phyloP scores from a whole-genome alignment of 2,329 filamentous ascomycete genomes.

The Trichoderma harzianum region DNA sequence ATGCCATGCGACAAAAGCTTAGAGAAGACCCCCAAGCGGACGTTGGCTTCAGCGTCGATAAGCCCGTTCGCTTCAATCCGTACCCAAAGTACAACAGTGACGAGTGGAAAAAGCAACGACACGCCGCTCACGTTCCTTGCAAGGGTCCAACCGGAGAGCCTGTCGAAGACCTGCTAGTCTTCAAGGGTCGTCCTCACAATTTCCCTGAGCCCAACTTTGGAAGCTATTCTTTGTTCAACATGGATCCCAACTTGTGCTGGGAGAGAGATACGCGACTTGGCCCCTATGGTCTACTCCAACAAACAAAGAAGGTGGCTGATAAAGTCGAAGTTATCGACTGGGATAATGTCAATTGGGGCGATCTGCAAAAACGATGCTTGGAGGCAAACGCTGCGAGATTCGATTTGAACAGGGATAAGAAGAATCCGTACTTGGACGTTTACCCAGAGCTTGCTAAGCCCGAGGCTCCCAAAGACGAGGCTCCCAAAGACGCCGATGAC shows the following conservation, averaged over 20 bases:
- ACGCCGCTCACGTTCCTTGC: constrained; percentile 61
- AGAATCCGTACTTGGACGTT: constrained; percentile 43
- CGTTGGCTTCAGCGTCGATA: constrained; percentile 41
- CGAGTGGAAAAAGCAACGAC: constrained; percentile 54
- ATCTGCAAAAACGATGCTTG: constrained; percentile 64
- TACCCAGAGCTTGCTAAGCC: constrained; percentile 36
- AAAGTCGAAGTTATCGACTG: constrained; percentile 49
- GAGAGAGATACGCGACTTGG: constrained; percentile 68
- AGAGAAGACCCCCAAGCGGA: constrained; percentile 33
- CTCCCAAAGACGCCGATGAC: neutral
- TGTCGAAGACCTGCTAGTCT: constrained; percentile 61
- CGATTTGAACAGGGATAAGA: constrained; percentile 38
- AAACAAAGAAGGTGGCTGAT: constrained; percentile 43
- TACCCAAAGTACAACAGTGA: constrained; percentile 68
- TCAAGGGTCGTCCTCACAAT: constrained; percentile 55
- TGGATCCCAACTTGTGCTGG: constrained; percentile 63
- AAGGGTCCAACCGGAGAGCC: constrained; percentile 59
- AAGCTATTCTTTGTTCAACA: constrained; percentile 55
- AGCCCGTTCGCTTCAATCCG: constrained; percentile 61
- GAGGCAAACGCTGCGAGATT: constrained; percentile 65
- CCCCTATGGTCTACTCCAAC: constrained; percentile 56
- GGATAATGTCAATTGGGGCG: constrained; percentile 66
- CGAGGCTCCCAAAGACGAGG: neutral
- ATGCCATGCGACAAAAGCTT: constrained; percentile 31
- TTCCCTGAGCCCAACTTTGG: constrained; percentile 63